phyloP scores from a whole-genome alignment of 345 rosid species.

The Rhodamnia argentea region DNA sequence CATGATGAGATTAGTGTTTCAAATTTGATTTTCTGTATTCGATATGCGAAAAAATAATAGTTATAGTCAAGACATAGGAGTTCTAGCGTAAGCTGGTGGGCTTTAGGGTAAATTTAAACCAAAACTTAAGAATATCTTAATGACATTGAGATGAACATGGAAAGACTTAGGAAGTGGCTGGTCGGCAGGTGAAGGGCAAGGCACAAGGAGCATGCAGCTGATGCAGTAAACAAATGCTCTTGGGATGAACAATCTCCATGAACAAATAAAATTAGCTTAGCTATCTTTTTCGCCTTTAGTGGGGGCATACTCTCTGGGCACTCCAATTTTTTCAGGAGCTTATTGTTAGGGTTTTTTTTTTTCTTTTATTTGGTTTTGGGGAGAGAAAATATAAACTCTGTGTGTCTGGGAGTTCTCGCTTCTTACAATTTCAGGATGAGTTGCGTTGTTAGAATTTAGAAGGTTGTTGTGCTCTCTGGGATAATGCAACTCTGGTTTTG shows the following conservation, averaged over 20 bases:
- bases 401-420: neutral
- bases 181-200: neutral
- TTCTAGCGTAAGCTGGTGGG: neutral
- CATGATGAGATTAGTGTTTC: neutral
- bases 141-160: neutral
- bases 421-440: neutral
- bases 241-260: neutral
- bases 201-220: neutral
- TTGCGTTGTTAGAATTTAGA: neutral
- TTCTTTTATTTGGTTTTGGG: neutral
- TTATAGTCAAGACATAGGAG: neutral
- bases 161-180: neutral
- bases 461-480: neutral
- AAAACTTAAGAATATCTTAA: neutral
- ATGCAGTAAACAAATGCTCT: neutral
- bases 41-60: neutral
- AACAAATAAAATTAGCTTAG: neutral
- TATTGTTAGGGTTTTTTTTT: neutral
- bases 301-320: neutral
- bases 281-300: neutral
- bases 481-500: neutral
- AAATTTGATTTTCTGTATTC: neutral
- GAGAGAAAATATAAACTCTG: neutral
- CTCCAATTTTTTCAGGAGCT: neutral
- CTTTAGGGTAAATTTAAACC: neutral